Evolutionary conservation across 768 basidiomycete species (phyloP).

Genomic region (Rhodotorula toruloides): DNA sequence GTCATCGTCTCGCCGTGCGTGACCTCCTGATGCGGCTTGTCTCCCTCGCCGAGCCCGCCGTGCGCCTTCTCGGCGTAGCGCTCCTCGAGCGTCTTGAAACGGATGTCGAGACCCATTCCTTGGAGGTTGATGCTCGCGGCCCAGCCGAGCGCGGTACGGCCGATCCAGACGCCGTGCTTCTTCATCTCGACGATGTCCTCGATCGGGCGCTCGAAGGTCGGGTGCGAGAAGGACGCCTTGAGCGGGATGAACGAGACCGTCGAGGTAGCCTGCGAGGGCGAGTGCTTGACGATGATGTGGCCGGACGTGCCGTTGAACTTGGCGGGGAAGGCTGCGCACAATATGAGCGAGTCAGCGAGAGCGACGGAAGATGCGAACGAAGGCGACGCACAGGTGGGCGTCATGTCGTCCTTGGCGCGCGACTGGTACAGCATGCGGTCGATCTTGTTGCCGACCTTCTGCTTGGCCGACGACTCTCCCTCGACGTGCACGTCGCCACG

Average conservation of each 20-base stretch:
- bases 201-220: slow-evolving; percentile 43
- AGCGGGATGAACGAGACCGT: slow-evolving; percentile 42
- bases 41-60: slow-evolving; percentile 35
- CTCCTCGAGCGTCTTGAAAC: slow-evolving; percentile 44
- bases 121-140: slow-evolving; percentile 48
- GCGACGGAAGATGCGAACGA: neutral
- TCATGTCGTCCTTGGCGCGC: slow-evolving; percentile 46
- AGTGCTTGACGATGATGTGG: slow-evolving; percentile 45
- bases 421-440: slow-evolving; percentile 46
- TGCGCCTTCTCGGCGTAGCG: slow-evolving; percentile 15
- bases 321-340: slow-evolving; percentile 46
- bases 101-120: slow-evolving; percentile 47
- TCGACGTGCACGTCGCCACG: slow-evolving; percentile 48
- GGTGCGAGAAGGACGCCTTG: slow-evolving; percentile 37
- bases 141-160: slow-evolving; percentile 48
- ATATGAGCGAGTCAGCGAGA: neutral
- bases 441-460: slow-evolving; percentile 46
- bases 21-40: slow-evolving; percentile 35
- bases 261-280: slow-evolving; percentile 33
- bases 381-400: slow-evolving; percentile 42
- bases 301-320: slow-evolving; percentile 46
- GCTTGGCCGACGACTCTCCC: slow-evolving; percentile 40
- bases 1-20: slow-evolving; percentile 44
- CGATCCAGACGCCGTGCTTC: slow-evolving; percentile 48
- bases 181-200: slow-evolving; percentile 50